Evolutionary conservation across 768 basidiomycete genomes (phyloP).

Genomic region (Dioszegia hungarica): DNA sequence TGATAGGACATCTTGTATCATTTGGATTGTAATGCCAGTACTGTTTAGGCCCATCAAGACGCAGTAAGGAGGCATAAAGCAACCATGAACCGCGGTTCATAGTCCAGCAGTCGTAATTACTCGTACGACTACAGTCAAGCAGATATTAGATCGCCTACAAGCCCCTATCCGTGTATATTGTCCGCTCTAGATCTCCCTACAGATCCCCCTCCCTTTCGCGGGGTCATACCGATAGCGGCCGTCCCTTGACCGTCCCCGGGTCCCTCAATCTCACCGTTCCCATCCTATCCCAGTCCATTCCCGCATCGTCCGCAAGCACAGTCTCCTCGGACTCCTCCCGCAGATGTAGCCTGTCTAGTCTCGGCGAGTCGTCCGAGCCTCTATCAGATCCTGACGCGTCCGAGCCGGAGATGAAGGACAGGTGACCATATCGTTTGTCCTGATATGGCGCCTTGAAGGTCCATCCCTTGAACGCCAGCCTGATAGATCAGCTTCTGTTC

Average conservation of each 20-base stretch:
- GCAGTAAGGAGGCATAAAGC: no score
- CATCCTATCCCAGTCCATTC: conserved; percentile 5
- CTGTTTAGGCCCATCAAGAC: no score
- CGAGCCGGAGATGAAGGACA: conserved; percentile 8
- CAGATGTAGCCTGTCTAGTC: not conserved
- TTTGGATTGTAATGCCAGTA: no score
- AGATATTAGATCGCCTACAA: no score
- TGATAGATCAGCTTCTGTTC: conserved; percentile 7
- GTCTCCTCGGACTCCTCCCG: not conserved
- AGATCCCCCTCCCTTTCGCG: no score
- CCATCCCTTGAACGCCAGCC: conserved; percentile 49
- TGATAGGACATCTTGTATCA: no score
- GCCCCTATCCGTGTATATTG: no score
- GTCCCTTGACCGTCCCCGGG: conserved; percentile 1
- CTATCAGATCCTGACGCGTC: conserved; percentile 1
- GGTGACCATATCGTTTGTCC: conserved; percentile 29
- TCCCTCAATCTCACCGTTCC: conserved; percentile 20
- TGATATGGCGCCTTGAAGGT: conserved; percentile 43
- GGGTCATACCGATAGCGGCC: conserved; percentile 25
- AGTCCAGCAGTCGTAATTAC: no score
- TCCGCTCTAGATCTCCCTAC: no score
- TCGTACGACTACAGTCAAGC: no score
- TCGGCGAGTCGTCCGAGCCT: not conserved
- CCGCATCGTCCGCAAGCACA: not conserved
- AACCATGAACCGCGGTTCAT: no score